Conservation (phyloP, 108 stramenopile species). For the Aureococcus anophagefferens region DNA sequence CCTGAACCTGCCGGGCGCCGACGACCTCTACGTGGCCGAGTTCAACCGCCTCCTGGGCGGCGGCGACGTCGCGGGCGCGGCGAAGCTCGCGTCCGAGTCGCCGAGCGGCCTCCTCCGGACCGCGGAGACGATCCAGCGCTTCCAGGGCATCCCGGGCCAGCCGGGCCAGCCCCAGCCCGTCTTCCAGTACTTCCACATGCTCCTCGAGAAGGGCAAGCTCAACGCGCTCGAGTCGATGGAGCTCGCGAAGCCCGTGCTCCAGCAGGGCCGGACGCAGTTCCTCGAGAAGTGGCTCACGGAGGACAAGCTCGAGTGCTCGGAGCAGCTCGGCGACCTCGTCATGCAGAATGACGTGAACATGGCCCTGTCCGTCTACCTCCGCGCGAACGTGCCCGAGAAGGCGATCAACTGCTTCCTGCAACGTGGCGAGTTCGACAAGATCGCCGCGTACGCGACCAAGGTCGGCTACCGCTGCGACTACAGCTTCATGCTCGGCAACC, state of each 20-base stretch:
- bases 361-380: constrained; percentile 92
- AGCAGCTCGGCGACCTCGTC: constrained; percentile 94
- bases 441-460: constrained; percentile 89
- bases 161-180: constrained; percentile 92
- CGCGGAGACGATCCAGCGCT: constrained; percentile 88
- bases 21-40: constrained; percentile 82
- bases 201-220: constrained; percentile 84
- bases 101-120: constrained; percentile 79
- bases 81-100: constrained; percentile 71
- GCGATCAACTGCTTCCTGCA: constrained; percentile 97
- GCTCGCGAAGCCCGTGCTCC: constrained; percentile 88
- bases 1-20: constrained; percentile 90
- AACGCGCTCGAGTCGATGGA: constrained; percentile 96
- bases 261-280: constrained; percentile 84
- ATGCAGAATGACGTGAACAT: constrained; percentile 82
- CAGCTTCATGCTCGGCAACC: constrained; percentile 87
- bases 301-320: constrained; percentile 84
- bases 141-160: constrained; percentile 93
- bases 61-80: constrained; percentile 84
- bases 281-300: constrained; percentile 99
- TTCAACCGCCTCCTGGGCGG: constrained; percentile 81
- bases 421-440: constrained; percentile 96
- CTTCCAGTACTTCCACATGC: constrained; percentile 92
- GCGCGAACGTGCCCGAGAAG: constrained; percentile 89
- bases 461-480: constrained; percentile 95